phyloP scores from a whole-genome alignment of 169 alveolate genomes.

The Sarcocystis neurona region DNA sequence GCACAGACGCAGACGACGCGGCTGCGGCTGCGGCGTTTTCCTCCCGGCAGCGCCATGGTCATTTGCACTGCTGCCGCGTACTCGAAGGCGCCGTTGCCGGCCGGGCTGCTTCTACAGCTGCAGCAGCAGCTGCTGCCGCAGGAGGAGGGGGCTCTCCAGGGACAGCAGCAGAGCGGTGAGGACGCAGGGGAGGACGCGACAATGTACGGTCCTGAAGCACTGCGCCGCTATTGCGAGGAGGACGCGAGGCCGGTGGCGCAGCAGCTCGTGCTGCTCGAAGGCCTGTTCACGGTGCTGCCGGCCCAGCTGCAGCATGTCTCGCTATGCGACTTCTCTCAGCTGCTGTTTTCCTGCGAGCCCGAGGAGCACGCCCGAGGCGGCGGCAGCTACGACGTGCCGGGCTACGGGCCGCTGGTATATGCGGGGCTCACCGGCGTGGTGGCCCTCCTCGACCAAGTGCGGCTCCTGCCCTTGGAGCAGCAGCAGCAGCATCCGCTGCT shows the following conservation, averaged over 20 bases:
- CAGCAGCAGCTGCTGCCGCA: conserved; percentile 49
- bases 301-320: conserved; percentile 65
- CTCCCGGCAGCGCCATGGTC: conserved; percentile 70
- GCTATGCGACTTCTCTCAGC: conserved; percentile 66
- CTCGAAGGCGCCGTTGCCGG: conserved; percentile 22
- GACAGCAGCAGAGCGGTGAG: too few relatives aligned
- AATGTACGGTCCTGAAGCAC: neutral
- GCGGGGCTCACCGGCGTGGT: conserved; percentile 83
- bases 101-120: conserved; percentile 28
- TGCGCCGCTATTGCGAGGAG: neutral
- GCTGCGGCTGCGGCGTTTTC: conserved; percentile 66
- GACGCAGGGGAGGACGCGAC: conserved; percentile 61
- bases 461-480: neutral
- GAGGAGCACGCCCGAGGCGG: conserved; percentile 81
- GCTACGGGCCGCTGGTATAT: conserved; percentile 75
- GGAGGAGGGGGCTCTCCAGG: too few relatives aligned
- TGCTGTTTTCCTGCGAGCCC: conserved; percentile 80
- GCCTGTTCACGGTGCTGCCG: too few relatives aligned
- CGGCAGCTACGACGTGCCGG: conserved; percentile 70
- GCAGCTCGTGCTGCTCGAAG: too few relatives aligned
- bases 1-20: conserved; percentile 25
- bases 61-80: too few relatives aligned
- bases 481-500: conserved; percentile 72
- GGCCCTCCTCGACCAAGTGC: conserved; percentile 62
- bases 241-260: too few relatives aligned